Evolutionary conservation across 2,329 filamentous ascomycete genomes (phyloP).

Genomic region (Diatrype stigma): DNA sequence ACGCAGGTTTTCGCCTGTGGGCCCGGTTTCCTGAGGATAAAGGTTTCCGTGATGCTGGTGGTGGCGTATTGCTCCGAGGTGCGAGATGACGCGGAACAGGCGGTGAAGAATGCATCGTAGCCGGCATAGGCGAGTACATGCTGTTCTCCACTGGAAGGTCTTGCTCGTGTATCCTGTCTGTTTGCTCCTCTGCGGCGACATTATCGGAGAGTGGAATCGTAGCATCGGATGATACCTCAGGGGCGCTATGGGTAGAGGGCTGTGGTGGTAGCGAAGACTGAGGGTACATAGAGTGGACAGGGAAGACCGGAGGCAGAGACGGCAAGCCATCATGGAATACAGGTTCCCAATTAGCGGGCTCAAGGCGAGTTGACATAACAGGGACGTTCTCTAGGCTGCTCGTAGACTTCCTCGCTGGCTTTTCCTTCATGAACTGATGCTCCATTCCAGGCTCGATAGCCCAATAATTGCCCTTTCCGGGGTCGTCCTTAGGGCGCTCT

Average conservation of each 20-base stretch:
- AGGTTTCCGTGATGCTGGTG: constrained; percentile 58
- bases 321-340: constrained; percentile 39
- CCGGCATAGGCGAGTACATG: constrained; percentile 66
- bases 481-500: constrained; percentile 92
- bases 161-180: constrained; percentile 38
- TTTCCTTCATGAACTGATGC: constrained; percentile 84
- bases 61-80: constrained; percentile 69
- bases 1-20: constrained; percentile 72
- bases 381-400: constrained; percentile 54
- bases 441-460: constrained; percentile 87
- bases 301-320: constrained; percentile 40
- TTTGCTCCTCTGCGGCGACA: constrained; percentile 48
- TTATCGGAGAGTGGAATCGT: constrained; percentile 71
- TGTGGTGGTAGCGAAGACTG: constrained; percentile 37
- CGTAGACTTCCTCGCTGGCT: constrained; percentile 58
- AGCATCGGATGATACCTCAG: constrained; percentile 71
- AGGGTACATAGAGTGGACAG: constrained; percentile 21
- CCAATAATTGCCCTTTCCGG: constrained; percentile 98
- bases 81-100: constrained; percentile 62
- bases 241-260: constrained; percentile 28
- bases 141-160: constrained; percentile 43
- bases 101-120: constrained; percentile 83
- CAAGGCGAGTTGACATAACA: constrained; percentile 54
- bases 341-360: constrained; percentile 42
- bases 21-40: constrained; percentile 62